Conservation (phyloP, 2,329 filamentous ascomycete species). For the Nectriaceae sp. region DNA sequence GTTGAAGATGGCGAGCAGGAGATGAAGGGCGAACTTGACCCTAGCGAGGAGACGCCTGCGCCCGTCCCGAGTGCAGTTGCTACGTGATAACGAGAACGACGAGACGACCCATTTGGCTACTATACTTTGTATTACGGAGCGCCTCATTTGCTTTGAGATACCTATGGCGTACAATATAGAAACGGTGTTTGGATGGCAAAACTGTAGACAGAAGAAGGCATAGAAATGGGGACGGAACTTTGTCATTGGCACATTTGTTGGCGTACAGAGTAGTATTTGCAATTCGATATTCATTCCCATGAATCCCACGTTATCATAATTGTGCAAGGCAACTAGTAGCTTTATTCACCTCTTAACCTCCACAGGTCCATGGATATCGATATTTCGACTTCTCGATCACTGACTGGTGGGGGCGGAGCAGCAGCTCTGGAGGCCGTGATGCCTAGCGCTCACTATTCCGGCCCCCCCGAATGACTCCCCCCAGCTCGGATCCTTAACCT, state of each 20-base stretch:
- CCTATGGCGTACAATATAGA: neutral
- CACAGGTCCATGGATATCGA: neutral
- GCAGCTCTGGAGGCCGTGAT: no score
- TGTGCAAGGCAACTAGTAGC: no score
- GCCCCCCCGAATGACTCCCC: neutral
- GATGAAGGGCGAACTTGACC: slow-evolving; percentile 39
- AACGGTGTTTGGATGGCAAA: neutral
- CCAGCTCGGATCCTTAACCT: neutral
- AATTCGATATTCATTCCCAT: no score
- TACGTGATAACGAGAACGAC: slow-evolving; percentile 10
- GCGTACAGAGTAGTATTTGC: no score
- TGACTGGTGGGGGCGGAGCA: no score
- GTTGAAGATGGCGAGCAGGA: slow-evolving; percentile 37
- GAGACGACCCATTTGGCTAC: neutral
- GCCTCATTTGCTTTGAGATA: neutral
- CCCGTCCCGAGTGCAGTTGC: slow-evolving; percentile 18
- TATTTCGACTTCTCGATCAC: neutral
- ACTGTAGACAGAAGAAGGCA: neutral
- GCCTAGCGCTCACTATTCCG: no score
- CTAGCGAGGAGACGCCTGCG: slow-evolving; percentile 27
- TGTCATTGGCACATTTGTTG: neutral
- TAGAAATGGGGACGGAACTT: neutral
- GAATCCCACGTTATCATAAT: no score
- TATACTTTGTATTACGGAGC: neutral
- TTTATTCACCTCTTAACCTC: neutral